Conservation (phyloP, 305 asterid species). For the Fraxinus sp. region DNA sequence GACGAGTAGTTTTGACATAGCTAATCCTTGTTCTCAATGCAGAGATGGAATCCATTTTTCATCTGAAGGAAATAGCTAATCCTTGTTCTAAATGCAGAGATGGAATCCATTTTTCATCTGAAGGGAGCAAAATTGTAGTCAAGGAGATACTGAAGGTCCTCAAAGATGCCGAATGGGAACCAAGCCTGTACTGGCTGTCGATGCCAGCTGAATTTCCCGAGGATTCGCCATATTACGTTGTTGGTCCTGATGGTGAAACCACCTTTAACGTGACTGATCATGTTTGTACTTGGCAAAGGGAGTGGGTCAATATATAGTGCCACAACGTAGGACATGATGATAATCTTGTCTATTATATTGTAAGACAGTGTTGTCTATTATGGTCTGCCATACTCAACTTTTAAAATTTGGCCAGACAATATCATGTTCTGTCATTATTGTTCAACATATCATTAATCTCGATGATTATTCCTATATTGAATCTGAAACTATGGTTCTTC, state of each 20-base stretch:
- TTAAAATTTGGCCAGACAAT: background rate
- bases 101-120: slow-evolving; percentile 70
- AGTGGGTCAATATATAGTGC: slow-evolving; percentile 20
- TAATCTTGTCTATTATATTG: background rate
- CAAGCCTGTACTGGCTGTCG: slow-evolving; percentile 60
- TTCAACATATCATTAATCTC: background rate
- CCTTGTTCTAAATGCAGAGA: slow-evolving; percentile 45
- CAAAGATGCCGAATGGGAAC: slow-evolving; percentile 77
- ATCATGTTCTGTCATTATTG: background rate
- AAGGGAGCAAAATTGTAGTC: slow-evolving; percentile 69
- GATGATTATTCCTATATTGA: background rate
- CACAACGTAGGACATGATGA: background rate
- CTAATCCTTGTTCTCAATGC: background rate
- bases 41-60: slow-evolving; percentile 88
- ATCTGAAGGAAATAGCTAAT: too few species aligned
- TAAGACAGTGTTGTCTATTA: background rate
- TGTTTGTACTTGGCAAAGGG: slow-evolving; percentile 26
- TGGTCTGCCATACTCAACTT: background rate
- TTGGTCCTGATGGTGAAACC: slow-evolving; percentile 40
- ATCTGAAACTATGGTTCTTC: background rate
- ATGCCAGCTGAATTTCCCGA: slow-evolving; percentile 60
- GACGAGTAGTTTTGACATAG: background rate
- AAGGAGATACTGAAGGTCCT: slow-evolving; percentile 71
- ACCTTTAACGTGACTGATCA: slow-evolving; percentile 29
- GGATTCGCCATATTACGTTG: slow-evolving; percentile 48